A percentile compares a stretch with the other conserved stretches of the same genome.
Evolutionary conservation across 2,329 filamentous ascomycete species (phyloP).

Genomic region (Lecanicillium sp.): DNA sequence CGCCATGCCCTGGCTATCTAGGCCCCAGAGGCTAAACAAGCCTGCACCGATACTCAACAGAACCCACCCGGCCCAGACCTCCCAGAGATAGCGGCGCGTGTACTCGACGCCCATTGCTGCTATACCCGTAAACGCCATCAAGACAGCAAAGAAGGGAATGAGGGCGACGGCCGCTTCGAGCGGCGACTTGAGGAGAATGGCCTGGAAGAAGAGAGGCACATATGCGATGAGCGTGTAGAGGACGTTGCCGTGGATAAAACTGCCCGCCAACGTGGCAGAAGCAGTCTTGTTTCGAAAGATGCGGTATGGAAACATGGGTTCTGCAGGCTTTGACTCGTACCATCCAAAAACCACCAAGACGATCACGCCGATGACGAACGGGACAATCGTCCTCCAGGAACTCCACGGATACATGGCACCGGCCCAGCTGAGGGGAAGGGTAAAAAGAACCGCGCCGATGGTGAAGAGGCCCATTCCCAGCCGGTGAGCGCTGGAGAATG

Average conservation of each 20-base stretch:
- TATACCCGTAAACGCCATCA: conserved; percentile 10
- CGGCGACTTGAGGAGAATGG: conserved; percentile 19
- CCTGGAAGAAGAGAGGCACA: conserved; percentile 25
- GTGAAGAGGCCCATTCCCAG: conserved; percentile 20
- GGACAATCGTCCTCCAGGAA: conserved; percentile 24
- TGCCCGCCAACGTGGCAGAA: conserved; percentile 14
- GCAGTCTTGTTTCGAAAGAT: conserved; percentile 15
- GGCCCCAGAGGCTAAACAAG: background rate
- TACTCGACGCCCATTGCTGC: background rate
- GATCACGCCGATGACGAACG: conserved; percentile 20
- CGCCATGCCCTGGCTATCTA: background rate
- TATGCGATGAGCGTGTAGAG: conserved; percentile 21
- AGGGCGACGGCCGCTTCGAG: conserved; percentile 19
- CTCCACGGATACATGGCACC: conserved; percentile 23
- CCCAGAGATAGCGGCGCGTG: conserved; percentile 1
- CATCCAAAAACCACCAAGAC: conserved; percentile 18
- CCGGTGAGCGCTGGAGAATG: conserved; percentile 17
- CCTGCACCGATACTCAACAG: background rate
- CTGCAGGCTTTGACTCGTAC: conserved; percentile 18
- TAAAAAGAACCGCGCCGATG: conserved; percentile 16
- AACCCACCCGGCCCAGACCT: background rate
- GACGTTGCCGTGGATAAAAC: conserved; percentile 22
- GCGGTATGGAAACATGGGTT: conserved; percentile 21
- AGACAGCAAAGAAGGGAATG: conserved; percentile 14
- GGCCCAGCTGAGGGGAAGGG: conserved; percentile 25